Evolutionary conservation across 305 asterid genomes (phyloP).

Genomic region (Solanum hybrid): DNA sequence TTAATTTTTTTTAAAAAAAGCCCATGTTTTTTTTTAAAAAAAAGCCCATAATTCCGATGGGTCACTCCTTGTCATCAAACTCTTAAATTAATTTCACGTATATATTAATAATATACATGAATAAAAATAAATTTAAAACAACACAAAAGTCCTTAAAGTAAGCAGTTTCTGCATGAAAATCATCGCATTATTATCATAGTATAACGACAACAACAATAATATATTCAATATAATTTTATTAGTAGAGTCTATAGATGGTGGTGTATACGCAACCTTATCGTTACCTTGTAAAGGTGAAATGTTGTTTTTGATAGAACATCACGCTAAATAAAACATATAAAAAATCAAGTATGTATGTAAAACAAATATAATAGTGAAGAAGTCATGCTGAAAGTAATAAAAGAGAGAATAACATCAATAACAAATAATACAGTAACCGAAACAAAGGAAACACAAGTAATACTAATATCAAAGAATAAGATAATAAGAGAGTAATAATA

Average conservation of each 20-base stretch:
- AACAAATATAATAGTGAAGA: too few species aligned
- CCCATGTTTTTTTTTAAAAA: too few species aligned
- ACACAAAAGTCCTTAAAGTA: not conserved
- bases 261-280: too few species aligned
- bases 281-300: too few species aligned
- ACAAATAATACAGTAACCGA: too few species aligned
- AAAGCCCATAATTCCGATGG: not conserved
- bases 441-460: not conserved
- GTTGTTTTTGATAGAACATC: too few species aligned
- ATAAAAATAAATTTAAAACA: not conserved
- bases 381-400: not conserved
- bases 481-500: not conserved
- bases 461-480: not conserved
- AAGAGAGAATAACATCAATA: not conserved
- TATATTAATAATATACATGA: too few species aligned
- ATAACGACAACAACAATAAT: too few species aligned
- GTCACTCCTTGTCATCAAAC: not conserved
- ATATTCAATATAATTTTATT: too few species aligned
- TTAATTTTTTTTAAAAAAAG: too few species aligned
- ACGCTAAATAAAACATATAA: too few species aligned
- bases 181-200: not conserved
- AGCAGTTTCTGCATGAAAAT: not conserved
- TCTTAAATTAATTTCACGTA: not conserved
- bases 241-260: too few species aligned
- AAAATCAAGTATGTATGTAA: not conserved